A percentile compares a stretch with the other conserved stretches of the same genome.
Conservation (phyloP, 2,329 filamentous ascomycete species). For the Fusarium xylarioides region DNA sequence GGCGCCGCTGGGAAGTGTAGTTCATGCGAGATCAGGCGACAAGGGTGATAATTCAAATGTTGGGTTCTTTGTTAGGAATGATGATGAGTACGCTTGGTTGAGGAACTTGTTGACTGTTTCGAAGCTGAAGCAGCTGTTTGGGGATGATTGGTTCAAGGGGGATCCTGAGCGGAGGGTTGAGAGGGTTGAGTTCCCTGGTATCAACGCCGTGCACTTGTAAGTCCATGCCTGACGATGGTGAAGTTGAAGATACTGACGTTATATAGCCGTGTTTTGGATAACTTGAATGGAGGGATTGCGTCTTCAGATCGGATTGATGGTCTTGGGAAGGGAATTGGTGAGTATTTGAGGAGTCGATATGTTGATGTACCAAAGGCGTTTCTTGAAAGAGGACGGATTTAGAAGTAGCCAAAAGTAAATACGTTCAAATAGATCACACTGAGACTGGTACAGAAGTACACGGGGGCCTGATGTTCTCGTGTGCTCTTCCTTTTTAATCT, state of each 20-base stretch:
- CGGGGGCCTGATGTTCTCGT: accelerated
- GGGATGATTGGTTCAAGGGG: conserved; percentile 48
- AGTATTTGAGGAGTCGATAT: conserved; percentile 56
- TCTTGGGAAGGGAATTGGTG: conserved; percentile 56
- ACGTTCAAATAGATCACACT: accelerated
- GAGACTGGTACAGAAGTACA: accelerated
- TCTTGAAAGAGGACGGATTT: conserved; percentile 50
- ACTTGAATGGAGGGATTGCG: conserved; percentile 55
- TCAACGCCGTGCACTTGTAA: conserved; percentile 44
- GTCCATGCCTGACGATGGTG: background rate
- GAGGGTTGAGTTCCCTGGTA: conserved; percentile 55
- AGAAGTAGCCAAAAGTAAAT: background rate
- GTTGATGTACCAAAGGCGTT: conserved; percentile 56
- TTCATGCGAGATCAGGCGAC: conserved; percentile 49
- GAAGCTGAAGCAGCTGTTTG: conserved; percentile 50
- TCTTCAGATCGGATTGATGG: conserved; percentile 55
- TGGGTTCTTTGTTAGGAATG: conserved; percentile 55
- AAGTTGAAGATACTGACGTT: background rate
- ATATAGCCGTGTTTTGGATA: conserved; percentile 51
- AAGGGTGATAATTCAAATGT: conserved; percentile 57
- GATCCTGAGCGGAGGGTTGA: conserved; percentile 49
- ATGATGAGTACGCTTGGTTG: conserved; percentile 58
- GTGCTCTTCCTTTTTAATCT: background rate
- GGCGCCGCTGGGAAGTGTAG: conserved; percentile 45
- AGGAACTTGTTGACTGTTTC: conserved; percentile 51